These are phyloP conservation scores for Solanum aculeatissimum DNA, from an alignment of 305 asterid genomes.

Conservation along the genomic window DNA sequence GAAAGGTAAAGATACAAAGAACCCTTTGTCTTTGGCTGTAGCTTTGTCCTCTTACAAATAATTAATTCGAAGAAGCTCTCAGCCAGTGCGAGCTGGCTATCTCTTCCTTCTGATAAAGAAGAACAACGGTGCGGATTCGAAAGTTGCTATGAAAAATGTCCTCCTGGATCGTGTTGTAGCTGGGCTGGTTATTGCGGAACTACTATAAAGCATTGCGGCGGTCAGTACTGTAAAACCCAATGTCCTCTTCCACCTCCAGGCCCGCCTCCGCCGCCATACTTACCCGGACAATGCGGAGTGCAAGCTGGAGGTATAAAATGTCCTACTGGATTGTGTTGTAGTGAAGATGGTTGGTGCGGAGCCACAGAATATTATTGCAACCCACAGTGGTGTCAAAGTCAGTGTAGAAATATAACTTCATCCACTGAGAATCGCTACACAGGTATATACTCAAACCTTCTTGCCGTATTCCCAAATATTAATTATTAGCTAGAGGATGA, in stretches of 20 bases:
- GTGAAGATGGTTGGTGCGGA: neutral
- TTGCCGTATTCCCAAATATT: too few relatives aligned
- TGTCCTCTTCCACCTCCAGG: neutral
- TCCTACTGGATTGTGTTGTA: neutral
- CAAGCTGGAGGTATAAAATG: neutral
- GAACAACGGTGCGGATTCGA: neutral
- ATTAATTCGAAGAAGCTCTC: neutral
- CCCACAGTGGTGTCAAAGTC: neutral
- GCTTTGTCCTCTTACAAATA: too few relatives aligned
- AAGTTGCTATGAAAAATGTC: neutral
- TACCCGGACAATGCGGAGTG: neutral
- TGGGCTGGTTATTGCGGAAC: neutral
- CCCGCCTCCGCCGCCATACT: neutral
- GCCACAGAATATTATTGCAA: neutral
- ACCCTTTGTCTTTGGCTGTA: too few relatives aligned
- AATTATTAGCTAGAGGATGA: too few relatives aligned
- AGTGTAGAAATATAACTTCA: too few relatives aligned
- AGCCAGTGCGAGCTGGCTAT: too few relatives aligned
- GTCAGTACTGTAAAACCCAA: too few relatives aligned
- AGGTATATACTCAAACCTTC: too few relatives aligned
- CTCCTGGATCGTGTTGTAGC: neutral
- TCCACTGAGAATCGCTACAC: too few relatives aligned
- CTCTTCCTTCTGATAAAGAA: neutral
- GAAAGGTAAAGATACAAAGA: too few relatives aligned
- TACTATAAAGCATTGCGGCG: too few relatives aligned